Evolutionary conservation across 2,329 filamentous ascomycete genomes (phyloP), one percentile per base, ranked within the genome.

Genomic region (Penicillium sp.): DNA sequence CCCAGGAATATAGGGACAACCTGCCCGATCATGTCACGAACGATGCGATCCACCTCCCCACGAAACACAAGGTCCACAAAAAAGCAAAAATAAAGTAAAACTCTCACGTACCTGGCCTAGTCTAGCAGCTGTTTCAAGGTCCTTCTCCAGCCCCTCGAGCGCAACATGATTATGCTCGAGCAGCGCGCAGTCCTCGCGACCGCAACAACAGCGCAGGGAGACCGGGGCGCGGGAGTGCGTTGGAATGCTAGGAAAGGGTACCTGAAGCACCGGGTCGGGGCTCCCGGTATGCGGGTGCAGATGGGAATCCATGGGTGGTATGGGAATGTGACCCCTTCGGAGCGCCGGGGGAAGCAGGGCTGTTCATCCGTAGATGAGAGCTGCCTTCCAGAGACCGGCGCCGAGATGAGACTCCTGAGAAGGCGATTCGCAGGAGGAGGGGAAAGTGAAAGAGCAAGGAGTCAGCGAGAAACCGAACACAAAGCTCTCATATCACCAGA

Each of bases 61-160:
- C 3, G 40, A 35, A 17, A 33, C n/a, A 10, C 12, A 13, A 38
- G 30, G 60, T 56, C 54, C 17, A 49, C 53, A 47, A 60, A 33
- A 56, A 61, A 51, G 55, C 37, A 60, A 63, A 62, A 60, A 60
- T 59, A 62, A 59, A 62, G 58, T 35, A 66, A 59, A 44, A 22
- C 19, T 22, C n/a, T 22, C 63, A 87, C 91, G 75, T 89, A 97
- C 94, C 91, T 97, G 91, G 68, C 95, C 95, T 71, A 97, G 85
- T 75, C 90, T 86, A 53, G 93, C 95, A 44, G 95, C 95, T 56
- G 88, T 92, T 71, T 89, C 88, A 58, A 97, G 91, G 80, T 97
- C 92, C 71, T 89, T 90, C 79, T 98, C 94, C 67, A 98, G 85
- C 64, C 87, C 89, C 70, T 92, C 89, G 51, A 98, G 84, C 65